Conservation (phyloP, 768 basidiomycete genomes). For the Suillus cothurnatus region DNA sequence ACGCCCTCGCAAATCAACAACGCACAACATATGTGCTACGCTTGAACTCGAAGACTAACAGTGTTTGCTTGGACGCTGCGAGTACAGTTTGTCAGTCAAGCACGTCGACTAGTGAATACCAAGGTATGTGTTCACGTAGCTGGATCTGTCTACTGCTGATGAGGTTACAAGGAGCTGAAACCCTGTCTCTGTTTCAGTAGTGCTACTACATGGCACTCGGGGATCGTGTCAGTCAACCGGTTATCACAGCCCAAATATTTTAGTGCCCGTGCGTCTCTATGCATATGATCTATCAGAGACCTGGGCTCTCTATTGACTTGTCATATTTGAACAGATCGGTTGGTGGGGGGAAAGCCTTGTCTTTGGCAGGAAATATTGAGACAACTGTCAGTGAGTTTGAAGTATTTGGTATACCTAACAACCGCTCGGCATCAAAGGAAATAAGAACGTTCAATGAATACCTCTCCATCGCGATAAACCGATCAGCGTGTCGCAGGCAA, state of each 20-base stretch:
- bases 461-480: slow-evolving; percentile 5
- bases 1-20: slow-evolving; percentile 21
- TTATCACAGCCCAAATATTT: background rate
- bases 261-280: background rate
- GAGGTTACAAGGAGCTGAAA: background rate
- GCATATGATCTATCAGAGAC: background rate
- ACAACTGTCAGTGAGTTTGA: background rate
- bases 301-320: background rate
- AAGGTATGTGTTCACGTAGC: background rate
- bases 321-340: background rate
- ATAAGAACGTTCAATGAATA: background rate
- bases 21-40: slow-evolving; percentile 7
- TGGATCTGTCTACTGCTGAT: background rate
- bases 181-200: background rate
- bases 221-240: background rate
- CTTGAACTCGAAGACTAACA: background rate
- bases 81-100: background rate
- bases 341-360: background rate
- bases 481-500: background rate
- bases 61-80: background rate
- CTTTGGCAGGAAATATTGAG: background rate
- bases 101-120: background rate
- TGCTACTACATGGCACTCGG: background rate
- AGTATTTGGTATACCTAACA: background rate
- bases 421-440: background rate